These are phyloP conservation scores for Nidularia pulvinata DNA, from an alignment of 768 basidiomycete species.

Conservation along the genomic window DNA sequence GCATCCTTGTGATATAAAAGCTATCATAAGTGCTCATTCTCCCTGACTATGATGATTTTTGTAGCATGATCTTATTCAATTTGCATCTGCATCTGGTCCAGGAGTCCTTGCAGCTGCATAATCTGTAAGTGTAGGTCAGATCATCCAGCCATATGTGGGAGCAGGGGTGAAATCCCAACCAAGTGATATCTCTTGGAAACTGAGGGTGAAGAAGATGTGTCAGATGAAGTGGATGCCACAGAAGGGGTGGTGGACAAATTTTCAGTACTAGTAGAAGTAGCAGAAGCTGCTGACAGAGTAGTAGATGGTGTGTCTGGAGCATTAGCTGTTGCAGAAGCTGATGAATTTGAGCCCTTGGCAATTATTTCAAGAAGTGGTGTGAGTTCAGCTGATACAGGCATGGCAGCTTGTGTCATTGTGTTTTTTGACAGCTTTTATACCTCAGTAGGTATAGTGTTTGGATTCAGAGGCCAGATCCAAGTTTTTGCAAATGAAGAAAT, in stretches of 20 bases:
- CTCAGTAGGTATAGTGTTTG: constrained; percentile 8
- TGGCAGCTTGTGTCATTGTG: constrained; percentile 18
- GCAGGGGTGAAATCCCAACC: constrained; percentile 3
- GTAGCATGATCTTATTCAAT: constrained; percentile 15
- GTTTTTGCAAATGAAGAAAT: constrained; percentile 24
- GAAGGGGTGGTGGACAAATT: background rate
- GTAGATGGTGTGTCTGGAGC: too few relatives aligned
- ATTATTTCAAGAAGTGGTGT: constrained; percentile 7
- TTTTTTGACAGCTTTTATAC: constrained; percentile 19
- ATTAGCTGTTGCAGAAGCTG: too few relatives aligned
- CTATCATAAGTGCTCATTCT: constrained; percentile 20
- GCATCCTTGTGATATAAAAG: constrained; percentile 11
- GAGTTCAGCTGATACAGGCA: constrained; percentile 14
- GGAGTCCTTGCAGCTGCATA: constrained; percentile 7
- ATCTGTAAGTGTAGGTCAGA: constrained; percentile 6
- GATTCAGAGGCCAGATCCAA: constrained; percentile 25
- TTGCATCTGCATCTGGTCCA: constrained; percentile 7
- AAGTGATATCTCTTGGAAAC: background rate
- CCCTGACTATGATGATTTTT: constrained; percentile 20
- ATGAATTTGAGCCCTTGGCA: too few relatives aligned
- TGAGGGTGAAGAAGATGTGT: background rate
- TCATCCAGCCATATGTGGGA: constrained; percentile 4
- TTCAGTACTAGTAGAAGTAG: background rate
- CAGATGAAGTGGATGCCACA: constrained; percentile 1
- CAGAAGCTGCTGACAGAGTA: background rate